Evolutionary conservation across 73 alveolate species (phyloP).

Genomic region (Paramecium caudatum): DNA sequence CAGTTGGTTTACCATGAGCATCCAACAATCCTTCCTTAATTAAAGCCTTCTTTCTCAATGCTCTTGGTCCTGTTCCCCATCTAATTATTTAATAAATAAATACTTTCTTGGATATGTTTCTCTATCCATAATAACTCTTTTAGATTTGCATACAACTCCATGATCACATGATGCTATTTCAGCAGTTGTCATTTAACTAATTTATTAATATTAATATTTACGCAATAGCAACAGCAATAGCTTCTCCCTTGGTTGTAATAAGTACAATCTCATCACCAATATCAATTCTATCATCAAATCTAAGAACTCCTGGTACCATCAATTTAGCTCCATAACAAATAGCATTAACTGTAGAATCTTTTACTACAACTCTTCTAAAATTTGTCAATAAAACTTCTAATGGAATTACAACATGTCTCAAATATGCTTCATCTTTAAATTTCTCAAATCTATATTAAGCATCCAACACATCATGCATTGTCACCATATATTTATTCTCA

Average conservation of each 20-base stretch:
- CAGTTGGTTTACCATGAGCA: conserved; percentile 91
- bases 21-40: conserved; percentile 98
- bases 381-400: conserved; percentile 96
- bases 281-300: conserved; percentile 97
- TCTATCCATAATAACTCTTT: conserved; percentile 99
- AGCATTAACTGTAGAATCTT: conserved; percentile 99
- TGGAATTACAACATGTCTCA: conserved; percentile 99
- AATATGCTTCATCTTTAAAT: conserved; percentile 96
- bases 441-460: conserved; percentile 95
- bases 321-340: conserved; percentile 99
- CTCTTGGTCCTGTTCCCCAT: conserved; percentile 99
- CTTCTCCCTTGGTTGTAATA: conserved; percentile 99
- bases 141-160: conserved; percentile 97
- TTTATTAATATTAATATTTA: conserved; percentile 47
- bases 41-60: conserved; percentile 95
- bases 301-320: conserved; percentile 99
- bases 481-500: conserved; percentile 96
- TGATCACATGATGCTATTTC: conserved; percentile 99
- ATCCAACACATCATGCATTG: conserved; percentile 99
- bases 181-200: conserved; percentile 95
- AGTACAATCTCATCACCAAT: conserved; percentile 97
- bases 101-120: conserved; percentile 97
- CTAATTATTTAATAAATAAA: conserved; percentile 12
- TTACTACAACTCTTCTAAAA: conserved; percentile 98
- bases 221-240: conserved; percentile 97